Conservation (phyloP, 2,329 filamentous ascomycete genomes). For the Massarina eburnea region DNA sequence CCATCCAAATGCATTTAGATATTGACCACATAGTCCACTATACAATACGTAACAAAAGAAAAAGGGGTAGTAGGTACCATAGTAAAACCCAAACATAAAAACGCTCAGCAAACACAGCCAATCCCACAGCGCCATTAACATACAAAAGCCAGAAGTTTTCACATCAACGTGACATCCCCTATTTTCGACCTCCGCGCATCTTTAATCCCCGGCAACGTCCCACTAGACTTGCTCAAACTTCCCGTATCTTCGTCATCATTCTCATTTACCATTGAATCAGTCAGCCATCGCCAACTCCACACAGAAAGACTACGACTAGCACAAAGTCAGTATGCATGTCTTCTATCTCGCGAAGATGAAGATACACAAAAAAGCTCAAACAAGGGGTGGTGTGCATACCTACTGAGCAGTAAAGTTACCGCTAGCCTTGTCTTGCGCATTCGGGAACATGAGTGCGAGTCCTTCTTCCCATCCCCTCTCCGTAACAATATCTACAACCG, state of each 20-base stretch:
- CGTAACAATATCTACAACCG: slow-evolving; percentile 37
- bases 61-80: too few species aligned
- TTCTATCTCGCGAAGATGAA: background rate
- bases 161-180: too few species aligned
- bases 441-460: slow-evolving; percentile 34
- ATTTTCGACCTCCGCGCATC: background rate
- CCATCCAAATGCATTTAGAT: too few species aligned
- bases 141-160: too few species aligned
- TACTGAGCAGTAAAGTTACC: slow-evolving; percentile 9
- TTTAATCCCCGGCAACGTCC: slow-evolving; percentile 1
- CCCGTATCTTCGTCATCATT: background rate
- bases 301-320: slow-evolving; percentile 6
- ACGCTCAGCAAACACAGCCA: too few species aligned
- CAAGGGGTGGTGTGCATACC: slow-evolving; percentile 8
- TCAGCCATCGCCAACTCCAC: slow-evolving; percentile 12
- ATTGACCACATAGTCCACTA: too few species aligned
- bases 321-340: background rate
- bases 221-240: slow-evolving; percentile 5
- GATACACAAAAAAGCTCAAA: background rate
- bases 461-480: slow-evolving; percentile 42
- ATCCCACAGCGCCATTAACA: too few species aligned
- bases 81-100: too few species aligned
- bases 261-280: slow-evolving; percentile 6
- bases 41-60: too few species aligned
- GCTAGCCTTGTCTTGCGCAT: slow-evolving; percentile 2